Percentiles rank a stretch among this genome's conserved stretches.
Conservation (phyloP, 1,139 yeast species). For the Pichia kudriavzevii region DNA sequence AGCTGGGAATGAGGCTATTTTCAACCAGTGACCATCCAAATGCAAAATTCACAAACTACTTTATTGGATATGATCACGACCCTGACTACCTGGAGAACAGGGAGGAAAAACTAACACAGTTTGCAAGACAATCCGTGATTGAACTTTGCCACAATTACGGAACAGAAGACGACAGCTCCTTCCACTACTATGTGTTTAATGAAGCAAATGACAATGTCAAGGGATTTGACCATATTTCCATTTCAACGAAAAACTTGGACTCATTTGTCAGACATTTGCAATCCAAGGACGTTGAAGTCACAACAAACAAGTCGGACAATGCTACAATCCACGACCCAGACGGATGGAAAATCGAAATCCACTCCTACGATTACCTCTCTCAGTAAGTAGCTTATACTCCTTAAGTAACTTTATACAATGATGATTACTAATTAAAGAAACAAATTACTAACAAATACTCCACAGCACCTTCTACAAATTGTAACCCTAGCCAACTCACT, state of each 20-base stretch:
- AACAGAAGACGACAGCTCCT: slow-evolving; percentile 68
- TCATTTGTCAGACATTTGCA: slow-evolving; percentile 35
- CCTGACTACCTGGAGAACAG: slow-evolving; percentile 29
- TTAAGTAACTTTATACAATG: too few species aligned
- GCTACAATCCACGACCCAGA: slow-evolving; percentile 90
- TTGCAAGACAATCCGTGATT: slow-evolving; percentile 55
- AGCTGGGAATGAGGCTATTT: slow-evolving; percentile 71
- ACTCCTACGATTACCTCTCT: slow-evolving; percentile 32
- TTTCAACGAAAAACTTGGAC: slow-evolving; percentile 61
- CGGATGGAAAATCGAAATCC: slow-evolving; percentile 74
- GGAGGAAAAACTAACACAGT: slow-evolving; percentile 29
- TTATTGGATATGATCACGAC: slow-evolving; percentile 60
- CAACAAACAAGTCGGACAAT: slow-evolving; percentile 38
- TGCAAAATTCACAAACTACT: slow-evolving; percentile 81
- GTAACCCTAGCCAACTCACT: background rate
- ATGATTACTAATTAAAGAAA: too few species aligned
- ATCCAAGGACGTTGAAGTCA: slow-evolving; percentile 38
- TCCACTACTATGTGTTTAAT: slow-evolving; percentile 58
- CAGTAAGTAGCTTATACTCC: too few species aligned
- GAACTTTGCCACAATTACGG: slow-evolving; percentile 96
- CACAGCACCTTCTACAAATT: too few species aligned
- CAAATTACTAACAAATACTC: too few species aligned
- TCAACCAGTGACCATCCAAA: slow-evolving; percentile 47
- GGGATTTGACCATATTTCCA: slow-evolving; percentile 84
- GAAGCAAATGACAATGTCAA: slow-evolving; percentile 84